Conservation (phyloP, 208 protist species). For the Wallacemonas collosoma region DNA sequence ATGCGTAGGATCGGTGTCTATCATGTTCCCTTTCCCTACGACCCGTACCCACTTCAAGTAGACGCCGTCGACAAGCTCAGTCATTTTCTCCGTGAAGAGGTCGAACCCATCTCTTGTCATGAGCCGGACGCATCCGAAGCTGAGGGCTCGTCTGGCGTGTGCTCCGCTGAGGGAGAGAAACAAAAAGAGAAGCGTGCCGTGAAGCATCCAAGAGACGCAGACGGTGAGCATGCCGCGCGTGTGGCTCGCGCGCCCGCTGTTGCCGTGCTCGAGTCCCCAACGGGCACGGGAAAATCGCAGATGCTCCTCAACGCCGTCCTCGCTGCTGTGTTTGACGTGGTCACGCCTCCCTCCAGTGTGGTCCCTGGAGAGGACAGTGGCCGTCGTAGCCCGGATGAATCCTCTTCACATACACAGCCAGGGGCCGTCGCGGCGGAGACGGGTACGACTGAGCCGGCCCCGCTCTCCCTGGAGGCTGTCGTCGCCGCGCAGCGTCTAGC, state of each 20-base stretch:
- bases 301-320: conserved; percentile 91
- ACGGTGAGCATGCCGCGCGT: no score
- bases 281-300: conserved; percentile 96
- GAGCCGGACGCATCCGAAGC: no score
- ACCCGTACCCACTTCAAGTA: conserved; percentile 75
- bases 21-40: conserved; percentile 76
- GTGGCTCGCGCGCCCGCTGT: conserved; percentile 20
- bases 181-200: no score
- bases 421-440: no score
- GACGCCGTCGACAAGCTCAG: conserved; percentile 69
- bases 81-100: conserved; percentile 33
- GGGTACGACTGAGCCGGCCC: background rate
- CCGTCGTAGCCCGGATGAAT: no score
- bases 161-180: no score
- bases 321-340: conserved; percentile 56
- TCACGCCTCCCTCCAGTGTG: conserved; percentile 1
- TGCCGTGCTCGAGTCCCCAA: conserved; percentile 95
- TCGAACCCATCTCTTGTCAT: background rate
- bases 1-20: conserved; percentile 53
- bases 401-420: no score
- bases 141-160: no score
- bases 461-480: background rate
- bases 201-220: no score
- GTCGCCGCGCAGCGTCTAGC: conserved; percentile 5
- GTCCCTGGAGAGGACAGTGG: background rate